phyloP scores from a whole-genome alignment of 352 stramenopile genomes.

The Globisporangium emineosum region DNA sequence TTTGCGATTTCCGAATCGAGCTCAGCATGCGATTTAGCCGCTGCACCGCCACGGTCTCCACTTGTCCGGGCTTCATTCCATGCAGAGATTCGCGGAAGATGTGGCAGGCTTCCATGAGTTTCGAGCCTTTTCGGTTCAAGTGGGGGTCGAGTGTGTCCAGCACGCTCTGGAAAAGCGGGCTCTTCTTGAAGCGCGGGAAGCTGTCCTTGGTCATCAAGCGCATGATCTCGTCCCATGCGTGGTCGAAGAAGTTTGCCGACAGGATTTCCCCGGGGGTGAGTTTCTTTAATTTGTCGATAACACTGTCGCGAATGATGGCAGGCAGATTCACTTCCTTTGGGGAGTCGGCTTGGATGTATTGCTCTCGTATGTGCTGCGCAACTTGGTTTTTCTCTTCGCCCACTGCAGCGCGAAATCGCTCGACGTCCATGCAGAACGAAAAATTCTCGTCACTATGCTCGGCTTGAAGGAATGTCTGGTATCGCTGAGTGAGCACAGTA shows the following conservation, averaged over 20 bases:
- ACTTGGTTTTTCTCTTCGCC: conserved; percentile 29
- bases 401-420: conserved; percentile 37
- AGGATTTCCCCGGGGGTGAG: conserved; percentile 25
- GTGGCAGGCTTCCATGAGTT: conserved; percentile 61
- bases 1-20: conserved; percentile 61
- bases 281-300: conserved; percentile 32
- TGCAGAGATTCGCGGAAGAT: conserved; percentile 72
- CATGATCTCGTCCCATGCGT: conserved; percentile 73
- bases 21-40: conserved; percentile 67
- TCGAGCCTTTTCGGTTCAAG: conserved; percentile 59
- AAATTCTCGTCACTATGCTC: conserved; percentile 84
- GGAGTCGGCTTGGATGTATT: conserved; percentile 55
- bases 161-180: conserved; percentile 55
- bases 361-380: conserved; percentile 41
- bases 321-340: conserved; percentile 76
- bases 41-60: conserved; percentile 46
- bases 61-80: conserved; percentile 46
- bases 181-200: conserved; percentile 81
- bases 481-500: conserved; percentile 50
- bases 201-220: conserved; percentile 79
- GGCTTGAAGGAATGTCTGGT: conserved; percentile 59
- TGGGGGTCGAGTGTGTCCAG: conserved; percentile 63
- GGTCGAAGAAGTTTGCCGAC: conserved; percentile 45
- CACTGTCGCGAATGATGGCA: conserved; percentile 45
- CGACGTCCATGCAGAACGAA: conserved; percentile 66